Conservation (phyloP, 805 yeast genomes). For the Vanderwaltozyma yarrowii region DNA sequence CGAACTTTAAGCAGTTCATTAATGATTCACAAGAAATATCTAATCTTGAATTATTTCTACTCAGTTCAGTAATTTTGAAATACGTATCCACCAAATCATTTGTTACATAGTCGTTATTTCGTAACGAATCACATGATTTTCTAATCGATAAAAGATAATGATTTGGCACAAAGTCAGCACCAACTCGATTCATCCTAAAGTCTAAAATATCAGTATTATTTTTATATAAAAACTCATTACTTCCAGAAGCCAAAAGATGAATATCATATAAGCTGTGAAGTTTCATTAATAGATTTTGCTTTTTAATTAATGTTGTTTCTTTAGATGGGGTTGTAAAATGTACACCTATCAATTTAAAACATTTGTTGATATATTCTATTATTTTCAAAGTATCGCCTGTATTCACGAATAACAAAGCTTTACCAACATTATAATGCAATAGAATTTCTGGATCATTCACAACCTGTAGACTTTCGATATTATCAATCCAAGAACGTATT, state of each 20-base stretch:
- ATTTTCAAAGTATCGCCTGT: conserved; percentile 29
- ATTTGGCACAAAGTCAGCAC: conserved; percentile 48
- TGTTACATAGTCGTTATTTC: conserved; percentile 12
- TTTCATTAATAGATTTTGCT: conserved; percentile 38
- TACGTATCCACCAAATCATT: conserved; percentile 40
- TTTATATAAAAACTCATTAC: conserved; percentile 9
- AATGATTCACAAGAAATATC: conserved; percentile 65
- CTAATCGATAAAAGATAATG: conserved; percentile 53
- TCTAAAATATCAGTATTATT: conserved; percentile 12
- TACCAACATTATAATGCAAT: conserved; percentile 56
- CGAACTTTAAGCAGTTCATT: conserved; percentile 35
- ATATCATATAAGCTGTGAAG: conserved; percentile 56
- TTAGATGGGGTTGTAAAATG: conserved; percentile 40
- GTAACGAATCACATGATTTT: conserved; percentile 35
- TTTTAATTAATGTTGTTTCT: conserved; percentile 42
- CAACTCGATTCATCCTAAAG: conserved; percentile 26
- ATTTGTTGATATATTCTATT: conserved; percentile 34
- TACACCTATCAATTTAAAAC: conserved; percentile 50
- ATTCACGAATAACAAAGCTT: conserved; percentile 41
- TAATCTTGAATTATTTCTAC: conserved; percentile 56
- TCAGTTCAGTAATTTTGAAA: conserved; percentile 49
- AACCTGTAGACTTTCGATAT: conserved; percentile 36
- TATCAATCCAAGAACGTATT: conserved; percentile 48
- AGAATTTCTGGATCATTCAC: conserved; percentile 43
- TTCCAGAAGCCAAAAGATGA: conserved; percentile 28